Evolutionary conservation across 306 rosid species (phyloP).

Genomic region (Rubus idaeus): DNA sequence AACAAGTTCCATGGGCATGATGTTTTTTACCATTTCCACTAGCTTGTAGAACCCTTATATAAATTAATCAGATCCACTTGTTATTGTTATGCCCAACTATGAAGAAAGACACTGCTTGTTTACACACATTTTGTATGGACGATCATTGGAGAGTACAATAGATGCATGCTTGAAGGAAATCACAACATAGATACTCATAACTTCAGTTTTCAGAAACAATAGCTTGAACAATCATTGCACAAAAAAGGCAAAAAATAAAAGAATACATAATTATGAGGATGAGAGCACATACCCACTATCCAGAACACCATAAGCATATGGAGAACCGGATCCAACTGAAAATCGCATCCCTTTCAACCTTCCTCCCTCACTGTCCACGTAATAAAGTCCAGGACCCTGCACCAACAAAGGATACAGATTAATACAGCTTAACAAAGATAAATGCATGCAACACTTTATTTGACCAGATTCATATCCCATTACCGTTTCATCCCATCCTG

Average conservation of each 20-base stretch:
- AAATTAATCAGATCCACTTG: neutral
- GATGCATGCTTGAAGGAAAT: neutral
- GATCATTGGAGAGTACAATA: neutral
- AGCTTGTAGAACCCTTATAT: neutral
- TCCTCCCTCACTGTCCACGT: slow-evolving; percentile 97
- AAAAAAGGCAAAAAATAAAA: neutral
- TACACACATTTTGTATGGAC: neutral
- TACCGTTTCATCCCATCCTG: slow-evolving; percentile 99
- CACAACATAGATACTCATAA: neutral
- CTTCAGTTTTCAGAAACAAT: neutral
- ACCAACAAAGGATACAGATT: slow-evolving; percentile 6
- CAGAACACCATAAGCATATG: slow-evolving; percentile 95
- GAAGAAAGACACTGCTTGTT: neutral
- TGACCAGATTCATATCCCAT: neutral
- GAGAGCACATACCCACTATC: slow-evolving; percentile 62
- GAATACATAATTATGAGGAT: neutral
- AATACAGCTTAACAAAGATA: neutral
- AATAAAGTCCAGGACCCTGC: slow-evolving; percentile 95
- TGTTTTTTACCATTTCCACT: neutral
- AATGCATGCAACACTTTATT: neutral
- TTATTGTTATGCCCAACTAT: neutral
- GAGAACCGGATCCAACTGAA: slow-evolving; percentile 98
- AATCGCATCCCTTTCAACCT: slow-evolving; percentile 90
- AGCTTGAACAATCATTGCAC: neutral
- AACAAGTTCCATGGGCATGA: neutral